Conservation (phyloP, 179 eudicot species). For the Heliamphora pulchella region DNA sequence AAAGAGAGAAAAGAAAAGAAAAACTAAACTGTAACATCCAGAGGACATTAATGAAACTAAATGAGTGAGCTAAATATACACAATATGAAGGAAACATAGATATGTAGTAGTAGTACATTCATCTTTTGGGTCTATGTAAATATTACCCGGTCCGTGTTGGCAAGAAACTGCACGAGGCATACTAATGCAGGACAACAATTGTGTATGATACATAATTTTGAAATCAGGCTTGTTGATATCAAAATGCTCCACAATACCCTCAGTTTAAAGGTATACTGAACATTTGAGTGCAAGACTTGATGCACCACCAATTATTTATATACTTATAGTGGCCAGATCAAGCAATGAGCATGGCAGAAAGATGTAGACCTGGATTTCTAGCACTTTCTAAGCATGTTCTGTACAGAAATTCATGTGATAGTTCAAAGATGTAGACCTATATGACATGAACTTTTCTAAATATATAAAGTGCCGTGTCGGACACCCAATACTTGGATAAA, state of each 20-base stretch:
- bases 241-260: neutral
- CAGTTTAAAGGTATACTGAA: neutral
- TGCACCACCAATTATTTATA: neutral
- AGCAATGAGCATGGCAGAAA: neutral
- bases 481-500: no score
- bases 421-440: neutral
- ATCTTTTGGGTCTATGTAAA: neutral
- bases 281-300: neutral
- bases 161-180: constrained; percentile 2
- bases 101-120: no score
- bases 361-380: neutral
- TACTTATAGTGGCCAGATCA: neutral
- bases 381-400: neutral
- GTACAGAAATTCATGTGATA: neutral
- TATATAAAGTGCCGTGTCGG: no score
- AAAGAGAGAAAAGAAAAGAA: neutral
- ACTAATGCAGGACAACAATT: neutral
- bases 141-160: neutral
- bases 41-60: neutral
- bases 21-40: neutral
- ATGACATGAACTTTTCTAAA: no score
- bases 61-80: neutral
- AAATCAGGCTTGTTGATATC: neutral
- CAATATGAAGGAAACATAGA: neutral
- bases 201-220: constrained; percentile 5